Evolutionary conservation across 352 stramenopile genomes (phyloP).

Genomic region (Blastocystis sp.): DNA sequence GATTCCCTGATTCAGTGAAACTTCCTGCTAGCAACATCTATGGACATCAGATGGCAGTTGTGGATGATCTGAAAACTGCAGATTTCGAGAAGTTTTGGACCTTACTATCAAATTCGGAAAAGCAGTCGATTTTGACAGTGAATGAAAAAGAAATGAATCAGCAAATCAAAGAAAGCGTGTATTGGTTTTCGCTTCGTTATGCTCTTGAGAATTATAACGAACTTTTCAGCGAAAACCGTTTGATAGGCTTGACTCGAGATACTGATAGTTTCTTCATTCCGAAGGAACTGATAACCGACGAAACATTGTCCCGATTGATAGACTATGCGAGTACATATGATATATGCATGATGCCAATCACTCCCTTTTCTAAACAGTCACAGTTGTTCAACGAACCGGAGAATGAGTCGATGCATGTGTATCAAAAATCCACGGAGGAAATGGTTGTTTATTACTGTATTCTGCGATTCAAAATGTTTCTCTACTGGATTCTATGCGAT

Average conservation of each 20-base stretch:
- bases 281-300: background rate
- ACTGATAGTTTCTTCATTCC: background rate
- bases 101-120: background rate
- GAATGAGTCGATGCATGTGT: background rate
- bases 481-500: slow-evolving; percentile 38
- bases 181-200: slow-evolving; percentile 42
- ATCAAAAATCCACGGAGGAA: background rate
- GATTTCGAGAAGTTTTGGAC: slow-evolving; percentile 12
- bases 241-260: background rate
- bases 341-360: background rate
- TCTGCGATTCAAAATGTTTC: slow-evolving; percentile 30
- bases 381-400: slow-evolving; percentile 2
- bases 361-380: background rate
- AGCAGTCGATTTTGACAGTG: background rate
- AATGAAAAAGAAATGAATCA: background rate
- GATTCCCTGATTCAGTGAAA: background rate
- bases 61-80: background rate
- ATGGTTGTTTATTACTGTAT: background rate
- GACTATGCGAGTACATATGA: background rate
- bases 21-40: background rate
- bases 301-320: background rate
- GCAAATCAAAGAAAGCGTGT: slow-evolving; percentile 1
- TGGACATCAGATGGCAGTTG: background rate
- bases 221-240: background rate
- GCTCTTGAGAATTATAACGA: background rate